Percentiles rank a stretch among this genome's conserved stretches.
Evolutionary conservation across 768 basidiomycete genomes (phyloP).

Genomic region (Fomitopsis serialis): DNA sequence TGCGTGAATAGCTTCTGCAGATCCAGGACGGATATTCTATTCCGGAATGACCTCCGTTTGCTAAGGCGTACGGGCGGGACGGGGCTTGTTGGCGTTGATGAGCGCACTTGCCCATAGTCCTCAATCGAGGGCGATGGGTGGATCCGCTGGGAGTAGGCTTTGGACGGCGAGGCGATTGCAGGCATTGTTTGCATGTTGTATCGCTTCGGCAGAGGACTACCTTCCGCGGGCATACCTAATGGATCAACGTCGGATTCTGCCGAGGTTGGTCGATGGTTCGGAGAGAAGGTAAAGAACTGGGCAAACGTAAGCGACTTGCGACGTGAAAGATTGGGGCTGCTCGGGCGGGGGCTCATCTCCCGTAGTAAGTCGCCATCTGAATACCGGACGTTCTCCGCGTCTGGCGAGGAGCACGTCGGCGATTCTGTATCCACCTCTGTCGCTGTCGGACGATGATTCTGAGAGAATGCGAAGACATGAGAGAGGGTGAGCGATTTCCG

Average conservation of each 20-base stretch:
- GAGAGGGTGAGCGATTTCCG: conserved; percentile 22
- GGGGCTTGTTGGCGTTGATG: not conserved
- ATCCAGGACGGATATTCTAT: conserved; percentile 28
- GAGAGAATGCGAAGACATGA: conserved; percentile 22
- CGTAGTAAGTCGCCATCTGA: conserved; percentile 4
- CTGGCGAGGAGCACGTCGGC: not conserved
- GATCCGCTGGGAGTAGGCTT: conserved; percentile 1
- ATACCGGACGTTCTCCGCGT: conserved; percentile 1
- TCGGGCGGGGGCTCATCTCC: conserved; percentile 10
- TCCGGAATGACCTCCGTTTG: conserved; percentile 22
- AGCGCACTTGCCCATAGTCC: conserved; percentile 10
- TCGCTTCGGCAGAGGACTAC: not conserved
- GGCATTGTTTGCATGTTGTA: not conserved
- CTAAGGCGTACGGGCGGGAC: conserved; percentile 16
- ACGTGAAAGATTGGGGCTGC: conserved; percentile 16
- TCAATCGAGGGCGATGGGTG: conserved; percentile 16
- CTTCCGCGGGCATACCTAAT: not conserved
- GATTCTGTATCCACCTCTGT: conserved; percentile 6
- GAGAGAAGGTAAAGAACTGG: conserved; percentile 22
- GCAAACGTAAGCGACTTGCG: conserved; percentile 22
- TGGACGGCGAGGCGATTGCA: not conserved
- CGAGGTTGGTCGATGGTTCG: conserved; percentile 6
- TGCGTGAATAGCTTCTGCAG: conserved; percentile 26
- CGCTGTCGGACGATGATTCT: conserved; percentile 7
- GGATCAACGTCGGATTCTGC: conserved; percentile 4